These are phyloP conservation scores for Monosporozyma siamensis DNA, from an alignment of 805 yeast genomes.

Conservation along the genomic window DNA sequence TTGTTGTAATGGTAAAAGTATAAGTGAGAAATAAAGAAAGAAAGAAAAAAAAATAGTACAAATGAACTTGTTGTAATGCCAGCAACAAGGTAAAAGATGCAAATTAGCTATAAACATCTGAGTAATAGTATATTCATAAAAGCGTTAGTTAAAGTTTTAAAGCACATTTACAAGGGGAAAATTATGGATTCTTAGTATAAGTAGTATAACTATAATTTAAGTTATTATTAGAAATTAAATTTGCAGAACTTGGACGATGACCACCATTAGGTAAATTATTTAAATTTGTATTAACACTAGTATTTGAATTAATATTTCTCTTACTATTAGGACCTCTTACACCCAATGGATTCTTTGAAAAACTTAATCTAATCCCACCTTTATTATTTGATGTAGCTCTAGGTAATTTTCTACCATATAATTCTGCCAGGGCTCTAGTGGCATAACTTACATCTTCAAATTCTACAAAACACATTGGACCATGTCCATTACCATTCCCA, in stretches of 20 bases:
- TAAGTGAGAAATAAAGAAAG: background rate
- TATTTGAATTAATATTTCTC: conserved; percentile 27
- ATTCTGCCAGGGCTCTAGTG: conserved; percentile 84
- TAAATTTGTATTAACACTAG: conserved; percentile 7
- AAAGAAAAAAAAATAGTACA: background rate
- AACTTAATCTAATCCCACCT: conserved; percentile 91
- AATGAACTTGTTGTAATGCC: conserved; percentile 1
- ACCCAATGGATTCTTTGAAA: conserved; percentile 93
- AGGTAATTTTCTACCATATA: conserved; percentile 87
- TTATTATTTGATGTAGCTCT: conserved; percentile 52
- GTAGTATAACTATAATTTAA: conserved; percentile 2
- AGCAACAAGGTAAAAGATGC: conserved; percentile 1
- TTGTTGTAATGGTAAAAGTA: no score
- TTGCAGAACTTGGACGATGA: background rate
- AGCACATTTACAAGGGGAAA: no score
- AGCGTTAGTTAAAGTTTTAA: no score
- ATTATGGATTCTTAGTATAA: conserved; percentile 2
- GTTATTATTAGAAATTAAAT: background rate
- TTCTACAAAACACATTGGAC: conserved; percentile 99
- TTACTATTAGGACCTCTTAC: conserved; percentile 66
- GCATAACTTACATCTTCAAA: conserved; percentile 94
- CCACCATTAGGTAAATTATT: background rate
- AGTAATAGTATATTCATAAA: background rate
- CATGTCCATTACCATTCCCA: conserved; percentile 48
- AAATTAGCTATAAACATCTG: background rate